Base-by-base conservation (phyloP, 2,329 filamentous ascomycete species). In the Hypoxylon sp. region DNA sequence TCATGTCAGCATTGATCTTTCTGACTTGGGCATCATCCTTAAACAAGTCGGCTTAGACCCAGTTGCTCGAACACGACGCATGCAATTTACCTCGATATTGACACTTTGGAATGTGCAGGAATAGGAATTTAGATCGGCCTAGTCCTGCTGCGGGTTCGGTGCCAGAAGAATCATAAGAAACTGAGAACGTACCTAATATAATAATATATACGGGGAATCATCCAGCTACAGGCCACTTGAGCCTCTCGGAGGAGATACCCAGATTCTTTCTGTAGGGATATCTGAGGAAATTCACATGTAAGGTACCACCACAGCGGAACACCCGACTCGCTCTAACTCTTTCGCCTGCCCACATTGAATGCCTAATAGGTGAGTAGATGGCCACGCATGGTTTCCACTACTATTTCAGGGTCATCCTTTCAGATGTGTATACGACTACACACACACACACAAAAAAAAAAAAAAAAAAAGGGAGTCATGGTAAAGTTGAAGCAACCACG, bases 1-100 rank as follows among this genome's bases (percentile, higher is more conserved):
- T 61, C 58, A 61, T 61, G 58, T 61, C 48, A 61, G 48, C 35
- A 17, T 53, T 35, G 5, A 22, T 58, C 3, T 44, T 17, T 44
- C 11, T 46, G 24, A 57, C 39, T 31, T 26, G 37, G 26, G 26
- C 22, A 47, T 31, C 31, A 54, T 22, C 14, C 22, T 44, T 39
- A 42, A 42, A 8, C 9, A 39, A 54, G 29, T 22, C 19, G 51
- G 33, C 29, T 52, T 13, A 50, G 24, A 31, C 39, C 39, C 39
- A 44, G 39, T 44, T 22, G 39, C 39, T 22, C 17, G 17, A 9
- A 19, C 39, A 44, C 39, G 17, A 44, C 3, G 17, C 39, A 44
- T n/a, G 17, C 39, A 44, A 44, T 22, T 19, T 22, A 22, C 17
- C 8, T 44, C 1, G 17, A 44, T 5, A 22, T 44, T 17, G 17